Percentiles rank a stretch among this genome's conserved stretches.
These are phyloP conservation scores for Graphilbum ipis-grandicollis DNA, from an alignment of 2,329 filamentous ascomycete species.

Conservation along the genomic window DNA sequence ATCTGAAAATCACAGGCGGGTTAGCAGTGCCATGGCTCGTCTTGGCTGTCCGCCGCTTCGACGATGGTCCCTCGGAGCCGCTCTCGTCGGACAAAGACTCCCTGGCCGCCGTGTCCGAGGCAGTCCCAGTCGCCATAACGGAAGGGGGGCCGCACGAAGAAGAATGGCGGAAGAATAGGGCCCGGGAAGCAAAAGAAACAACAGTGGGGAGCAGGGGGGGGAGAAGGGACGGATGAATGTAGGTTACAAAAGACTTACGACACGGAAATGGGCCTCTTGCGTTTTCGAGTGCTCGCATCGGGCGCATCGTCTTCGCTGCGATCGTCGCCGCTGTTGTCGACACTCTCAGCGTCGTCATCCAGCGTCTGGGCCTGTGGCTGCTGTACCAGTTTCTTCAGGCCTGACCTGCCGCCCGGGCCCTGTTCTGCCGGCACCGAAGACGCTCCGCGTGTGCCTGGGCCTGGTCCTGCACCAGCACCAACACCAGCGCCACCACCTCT, in stretches of 20 bases:
- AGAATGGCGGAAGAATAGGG: neutral
- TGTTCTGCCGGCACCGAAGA: too few species aligned
- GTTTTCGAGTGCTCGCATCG: constrained; percentile 31
- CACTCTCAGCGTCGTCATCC: constrained; percentile 19
- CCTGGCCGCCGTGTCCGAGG: neutral
- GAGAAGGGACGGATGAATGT: neutral
- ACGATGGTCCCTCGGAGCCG: neutral
- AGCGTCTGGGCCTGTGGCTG: constrained; percentile 5
- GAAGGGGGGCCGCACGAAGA: neutral
- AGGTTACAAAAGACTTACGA: constrained; percentile 27
- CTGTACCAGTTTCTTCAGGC: constrained; percentile 1
- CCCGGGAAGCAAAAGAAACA: neutral
- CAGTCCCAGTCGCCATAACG: neutral
- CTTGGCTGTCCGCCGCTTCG: constrained; percentile 8
- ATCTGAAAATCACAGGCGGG: constrained; percentile 29
- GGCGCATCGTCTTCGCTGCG: constrained; percentile 25
- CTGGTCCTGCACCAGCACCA: too few species aligned
- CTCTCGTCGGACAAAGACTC: constrained; percentile 2
- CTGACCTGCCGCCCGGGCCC: neutral
- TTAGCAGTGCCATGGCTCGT: constrained; percentile 10
- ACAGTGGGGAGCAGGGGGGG: neutral
- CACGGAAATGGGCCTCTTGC: constrained; percentile 42
- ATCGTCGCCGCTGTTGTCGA: constrained; percentile 20
- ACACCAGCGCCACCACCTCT: too few species aligned
- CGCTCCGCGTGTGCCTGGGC: too few species aligned